Base-by-base conservation (phyloP, 768 basidiomycete species). In the Xerocomus potaroensis region DNA sequence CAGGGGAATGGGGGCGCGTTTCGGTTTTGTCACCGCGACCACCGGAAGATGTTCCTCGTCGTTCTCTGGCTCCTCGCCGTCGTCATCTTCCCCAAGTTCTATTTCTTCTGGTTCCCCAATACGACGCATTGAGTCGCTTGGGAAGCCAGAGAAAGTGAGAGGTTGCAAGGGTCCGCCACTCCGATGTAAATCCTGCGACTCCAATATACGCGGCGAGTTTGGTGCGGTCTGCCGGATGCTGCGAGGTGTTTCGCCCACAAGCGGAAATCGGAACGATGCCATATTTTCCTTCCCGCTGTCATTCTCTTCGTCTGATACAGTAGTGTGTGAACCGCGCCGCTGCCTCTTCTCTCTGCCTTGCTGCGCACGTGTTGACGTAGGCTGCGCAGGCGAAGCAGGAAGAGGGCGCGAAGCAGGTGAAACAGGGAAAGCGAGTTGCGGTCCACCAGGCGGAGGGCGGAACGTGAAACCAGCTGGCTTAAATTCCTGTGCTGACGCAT, bases 321-420 rank as follows among this genome's bases (percentile, higher is more conserved):
- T 57, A 2, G 47, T 54, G 41, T 60, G 65, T 5, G 83, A 79
- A 22, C 70, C 76, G 36, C 80, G 73, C 12, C 86, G 76, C 49
- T 79, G 83, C 49, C 88, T 74, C 65, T 92, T 91, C 67, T 92
- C 88, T 45, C 89, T 74, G 15, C 90, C 90, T 66, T 91, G 87
- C 57, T 65, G 56, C 50, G 56, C 50, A 48, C 62, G 61, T 51
- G 30, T 45, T 35, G 52, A 56, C 22, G 49, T 55, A 39, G 37
- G 45, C 45, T 48, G 62, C 61, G 51, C 48, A 15, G 71, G 69
- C 0, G 66, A 69, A 16, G 62, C 40, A 12, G 78, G 73, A 6
- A 73, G 57, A 15, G 77, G 73, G 8, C 74, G 71, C 9, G 58
- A 53, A 45, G 60, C 45, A 34, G 63, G 55, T 22, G 64, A 53